Percentiles rank a stretch among this genome's conserved stretches.
Conservation (phyloP, 768 basidiomycete genomes). For the Rhizopogon vinicolor region DNA sequence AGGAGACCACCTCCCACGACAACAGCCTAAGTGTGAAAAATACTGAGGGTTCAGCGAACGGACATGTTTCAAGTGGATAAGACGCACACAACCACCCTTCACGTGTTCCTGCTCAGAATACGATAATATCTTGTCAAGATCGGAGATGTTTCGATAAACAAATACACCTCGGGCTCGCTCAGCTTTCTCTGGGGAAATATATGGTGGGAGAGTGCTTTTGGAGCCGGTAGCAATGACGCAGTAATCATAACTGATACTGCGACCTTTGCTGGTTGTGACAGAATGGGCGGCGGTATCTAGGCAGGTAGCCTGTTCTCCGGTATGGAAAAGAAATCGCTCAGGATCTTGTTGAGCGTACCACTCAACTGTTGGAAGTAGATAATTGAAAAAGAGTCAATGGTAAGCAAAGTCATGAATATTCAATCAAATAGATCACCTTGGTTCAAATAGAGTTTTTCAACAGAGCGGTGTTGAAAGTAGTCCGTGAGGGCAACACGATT, state of each 20-base stretch:
- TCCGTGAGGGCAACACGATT: slow-evolving; percentile 50
- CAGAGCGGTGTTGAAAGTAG: slow-evolving; percentile 55
- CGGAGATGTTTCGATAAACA: slow-evolving; percentile 68
- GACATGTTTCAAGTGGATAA: neutral
- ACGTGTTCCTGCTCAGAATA: slow-evolving; percentile 46
- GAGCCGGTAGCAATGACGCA: slow-evolving; percentile 72
- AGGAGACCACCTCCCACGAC: slow-evolving; percentile 70
- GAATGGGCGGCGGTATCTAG: slow-evolving; percentile 34
- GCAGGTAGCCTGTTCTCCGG: slow-evolving; percentile 41
- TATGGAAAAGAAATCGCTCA: slow-evolving; percentile 47
- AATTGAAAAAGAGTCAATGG: neutral
- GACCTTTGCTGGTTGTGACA: slow-evolving; percentile 43
- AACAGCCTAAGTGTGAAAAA: slow-evolving; percentile 26
- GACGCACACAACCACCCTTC: slow-evolving; percentile 25
- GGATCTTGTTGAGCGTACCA: slow-evolving; percentile 63
- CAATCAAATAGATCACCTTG: slow-evolving; percentile 22
- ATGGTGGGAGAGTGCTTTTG: slow-evolving; percentile 55
- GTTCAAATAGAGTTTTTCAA: slow-evolving; percentile 59
- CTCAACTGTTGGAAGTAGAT: slow-evolving; percentile 27
- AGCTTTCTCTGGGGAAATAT: slow-evolving; percentile 38
- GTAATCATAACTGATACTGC: slow-evolving; percentile 49
- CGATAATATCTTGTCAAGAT: slow-evolving; percentile 58
- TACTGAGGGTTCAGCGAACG: neutral
- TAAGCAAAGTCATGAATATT: neutral
- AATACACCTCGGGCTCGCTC: slow-evolving; percentile 51